phyloP scores from a whole-genome alignment of 257 asterid genomes.

The Solanum peruvianum region DNA sequence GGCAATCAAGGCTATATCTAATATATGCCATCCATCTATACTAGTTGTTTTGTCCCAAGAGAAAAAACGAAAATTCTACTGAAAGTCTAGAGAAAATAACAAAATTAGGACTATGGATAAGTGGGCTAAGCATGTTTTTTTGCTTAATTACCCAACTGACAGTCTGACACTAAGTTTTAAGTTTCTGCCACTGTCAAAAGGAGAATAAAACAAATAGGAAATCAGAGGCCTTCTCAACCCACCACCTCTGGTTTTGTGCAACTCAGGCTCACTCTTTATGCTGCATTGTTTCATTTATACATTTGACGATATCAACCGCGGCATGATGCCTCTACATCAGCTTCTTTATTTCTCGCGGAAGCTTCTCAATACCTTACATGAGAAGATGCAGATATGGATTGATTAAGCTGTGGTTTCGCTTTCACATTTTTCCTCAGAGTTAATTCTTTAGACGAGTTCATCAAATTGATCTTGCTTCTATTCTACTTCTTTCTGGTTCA shows the following conservation, averaged over 20 bases:
- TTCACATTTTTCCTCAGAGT: neutral
- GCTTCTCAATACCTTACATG: neutral
- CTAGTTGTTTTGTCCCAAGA: too few species aligned
- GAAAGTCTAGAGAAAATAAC: too few species aligned
- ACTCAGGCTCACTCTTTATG: neutral
- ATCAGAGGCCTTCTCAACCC: neutral
- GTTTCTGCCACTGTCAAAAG: neutral
- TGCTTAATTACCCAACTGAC: too few species aligned
- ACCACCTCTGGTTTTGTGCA: neutral
- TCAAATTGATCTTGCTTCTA: neutral
- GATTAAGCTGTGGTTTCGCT: neutral
- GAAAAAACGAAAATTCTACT: too few species aligned
- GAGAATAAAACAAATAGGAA: neutral
- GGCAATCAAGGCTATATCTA: too few species aligned
- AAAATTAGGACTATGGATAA: too few species aligned
- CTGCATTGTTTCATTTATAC: neutral
- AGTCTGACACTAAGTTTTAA: too few species aligned
- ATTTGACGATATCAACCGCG: neutral
- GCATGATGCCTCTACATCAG: neutral
- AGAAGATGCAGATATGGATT: neutral
- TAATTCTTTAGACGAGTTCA: neutral
- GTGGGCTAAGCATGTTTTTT: too few species aligned
- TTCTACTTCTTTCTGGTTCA: neutral
- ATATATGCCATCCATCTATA: too few species aligned
- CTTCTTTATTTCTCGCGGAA: neutral